Evolutionary conservation across 2,329 filamentous ascomycete species (phyloP), one percentile per base, ranked within the genome.

Genomic region (Zymoseptoria ardabiliae): DNA sequence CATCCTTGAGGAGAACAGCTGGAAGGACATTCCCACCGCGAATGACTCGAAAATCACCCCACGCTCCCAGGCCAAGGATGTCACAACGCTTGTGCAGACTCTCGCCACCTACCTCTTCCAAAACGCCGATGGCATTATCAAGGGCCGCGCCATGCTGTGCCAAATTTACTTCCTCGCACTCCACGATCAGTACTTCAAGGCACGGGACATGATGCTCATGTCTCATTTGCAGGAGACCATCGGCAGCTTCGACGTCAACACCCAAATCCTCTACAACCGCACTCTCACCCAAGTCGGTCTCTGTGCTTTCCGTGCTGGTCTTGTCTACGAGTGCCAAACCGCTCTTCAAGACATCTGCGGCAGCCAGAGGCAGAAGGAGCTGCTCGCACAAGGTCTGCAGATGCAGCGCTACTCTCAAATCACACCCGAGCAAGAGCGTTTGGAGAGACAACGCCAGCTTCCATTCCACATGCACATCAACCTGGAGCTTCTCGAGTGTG

Each of bases 401-500:
- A 94, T 99, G 75, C 94, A 99, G 80, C 86, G 94, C 68, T 99
- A 92, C 79, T 93, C 85, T 70, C 92, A 96, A 72, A 94, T 99
- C 63, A 94, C 92, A 41, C 94, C 94, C 19, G 94, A 99, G 78
- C 94, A 99, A 78, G 94, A 99, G 80, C 90, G 93, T 66, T 84
- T 97, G 48, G 94, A 99, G 81, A 90, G 94, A 74, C 93, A 97
- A 79, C 88, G 94, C 70, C 94, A 99, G 79, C 84, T 99, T 67
- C 94, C 94, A 45, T 99, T 99, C 87, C 94, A 99, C 81, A 97
- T 99, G 91, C 94, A 99, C 83, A 99, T 99, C 82, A 99, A 99
- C 82, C 84, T 99, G 56, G 94, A 99, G 77, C 85, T 99, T 58
- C 85, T 99, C 48, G 94, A 99, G 80, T 97, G 94, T 72, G 93